phyloP scores from a whole-genome alignment of 2,329 filamentous ascomycete genomes.

The Colletotrichum sp. region DNA sequence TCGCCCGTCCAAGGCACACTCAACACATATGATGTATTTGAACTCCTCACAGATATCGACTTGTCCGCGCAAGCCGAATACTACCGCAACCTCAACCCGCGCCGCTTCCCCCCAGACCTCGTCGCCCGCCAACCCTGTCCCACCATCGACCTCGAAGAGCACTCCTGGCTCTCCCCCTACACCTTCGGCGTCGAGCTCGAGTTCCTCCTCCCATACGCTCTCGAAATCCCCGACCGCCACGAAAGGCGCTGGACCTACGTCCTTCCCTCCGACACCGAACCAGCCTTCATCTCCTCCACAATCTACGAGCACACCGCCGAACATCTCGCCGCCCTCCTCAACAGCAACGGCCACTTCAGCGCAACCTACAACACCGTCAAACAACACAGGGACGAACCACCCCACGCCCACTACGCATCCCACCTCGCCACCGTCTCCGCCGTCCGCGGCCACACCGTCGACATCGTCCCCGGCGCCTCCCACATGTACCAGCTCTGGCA shows the following conservation, averaged over 20 bases:
- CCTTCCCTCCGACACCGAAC: rapidly evolving
- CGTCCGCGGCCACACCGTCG: background rate
- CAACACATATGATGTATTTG: background rate
- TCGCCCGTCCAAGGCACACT: background rate
- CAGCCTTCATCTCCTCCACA: background rate
- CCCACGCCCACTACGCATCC: background rate
- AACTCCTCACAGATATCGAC: background rate
- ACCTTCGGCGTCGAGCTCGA: constrained; percentile 19
- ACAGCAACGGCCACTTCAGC: background rate
- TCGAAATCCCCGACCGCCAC: background rate
- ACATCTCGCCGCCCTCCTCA: background rate
- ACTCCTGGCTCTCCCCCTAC: background rate
- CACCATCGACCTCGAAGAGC: background rate
- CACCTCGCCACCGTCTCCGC: background rate
- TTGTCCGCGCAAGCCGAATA: background rate
- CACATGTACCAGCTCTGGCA: background rate
- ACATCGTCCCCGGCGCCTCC: background rate
- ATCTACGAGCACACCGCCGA: background rate
- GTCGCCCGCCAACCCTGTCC: background rate
- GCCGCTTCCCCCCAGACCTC: background rate
- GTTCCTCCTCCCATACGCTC: background rate
- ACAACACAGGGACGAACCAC: background rate
- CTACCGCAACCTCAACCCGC: background rate
- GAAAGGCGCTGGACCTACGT: constrained; percentile 1
- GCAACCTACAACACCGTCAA: background rate